A percentile compares a stretch with the other conserved stretches of the same genome.
Conservation (phyloP, 176 grass and related monocot species). For the Pharus latifolius region DNA sequence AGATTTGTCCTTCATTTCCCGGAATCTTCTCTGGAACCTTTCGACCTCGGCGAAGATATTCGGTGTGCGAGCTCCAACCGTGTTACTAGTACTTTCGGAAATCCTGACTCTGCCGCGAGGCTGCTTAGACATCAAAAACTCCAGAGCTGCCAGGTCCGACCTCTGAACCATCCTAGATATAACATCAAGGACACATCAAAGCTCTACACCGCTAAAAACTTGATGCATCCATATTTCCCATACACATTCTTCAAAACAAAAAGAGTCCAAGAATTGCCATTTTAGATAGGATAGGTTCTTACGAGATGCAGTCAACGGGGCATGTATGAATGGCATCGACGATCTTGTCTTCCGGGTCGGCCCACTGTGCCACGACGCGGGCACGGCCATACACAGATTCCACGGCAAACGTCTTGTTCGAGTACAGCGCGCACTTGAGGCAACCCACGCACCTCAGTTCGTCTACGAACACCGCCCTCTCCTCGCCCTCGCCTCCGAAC, state of each 20-base stretch:
- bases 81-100: slow-evolving; percentile 62
- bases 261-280: background rate
- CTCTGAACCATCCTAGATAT: slow-evolving; percentile 49
- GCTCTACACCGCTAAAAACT: too few species aligned
- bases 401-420: slow-evolving; percentile 65
- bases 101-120: slow-evolving; percentile 69
- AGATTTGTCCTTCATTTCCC: slow-evolving; percentile 51
- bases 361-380: slow-evolving; percentile 86
- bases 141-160: slow-evolving; percentile 65
- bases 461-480: slow-evolving; percentile 79
- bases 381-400: slow-evolving; percentile 80
- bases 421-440: slow-evolving; percentile 85
- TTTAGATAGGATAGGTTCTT: background rate
- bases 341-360: slow-evolving; percentile 80
- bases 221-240: too few species aligned
- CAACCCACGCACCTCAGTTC: slow-evolving; percentile 81
- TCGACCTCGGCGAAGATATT: slow-evolving; percentile 66
- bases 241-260: too few species aligned
- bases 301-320: slow-evolving; percentile 87
- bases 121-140: slow-evolving; percentile 95
- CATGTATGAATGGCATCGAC: slow-evolving; percentile 70
- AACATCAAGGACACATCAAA: background rate
- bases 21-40: slow-evolving; percentile 67
- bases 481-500: slow-evolving; percentile 49
- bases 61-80: slow-evolving; percentile 36